Base-by-base conservation (phyloP, 176 grass and related monocot genomes). In the Musa acuminata region DNA sequence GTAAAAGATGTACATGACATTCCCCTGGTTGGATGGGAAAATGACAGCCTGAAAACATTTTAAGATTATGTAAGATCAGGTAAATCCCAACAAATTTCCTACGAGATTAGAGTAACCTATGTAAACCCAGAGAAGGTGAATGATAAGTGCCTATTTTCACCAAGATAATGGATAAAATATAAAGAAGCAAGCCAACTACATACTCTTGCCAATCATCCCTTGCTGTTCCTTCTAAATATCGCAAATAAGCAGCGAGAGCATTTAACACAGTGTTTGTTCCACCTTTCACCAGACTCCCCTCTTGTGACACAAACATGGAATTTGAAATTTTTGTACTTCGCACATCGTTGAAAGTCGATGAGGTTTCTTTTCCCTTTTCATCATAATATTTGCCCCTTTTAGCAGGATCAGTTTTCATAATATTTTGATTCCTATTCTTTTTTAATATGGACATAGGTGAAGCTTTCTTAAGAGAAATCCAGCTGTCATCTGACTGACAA, bases 121-220 rank as follows among this genome's bases (percentile, higher is more conserved):
- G 7, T 49, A 49, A 50, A 49, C 29, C 29, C 27, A 11, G 17
- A n/a, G 4, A 17, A 69, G 49, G 19, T 70, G 48, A 48, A 70
- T 70, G 43, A 51, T 70, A 70, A 70, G 43, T 51, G 68, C 71
- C 65, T 76, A 2, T 43, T 43, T 43, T 43, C 35, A 6, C 35
- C 35, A 43, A 43, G 4, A 43, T 43, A 35, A 67, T 1, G 26
- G 62, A 23, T 76, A 84, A 55, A 71, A 49, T 22, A 51, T 63
- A 20, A 79, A 74, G n/a, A 65, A 26, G 51, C 64, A 53, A 51
- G 19, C 10, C 26, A 51, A 58, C 57, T 51, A 81, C 85, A 71
- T 98, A 98, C 95, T 91, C 88, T 89, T 98, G 90, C 86, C 88
- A 98, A 82, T 81, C 92, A 71, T 89, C 90, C 73, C 85, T 87